Base-by-base conservation (phyloP, 2,329 filamentous ascomycete species). In the Penicillium sp. region DNA sequence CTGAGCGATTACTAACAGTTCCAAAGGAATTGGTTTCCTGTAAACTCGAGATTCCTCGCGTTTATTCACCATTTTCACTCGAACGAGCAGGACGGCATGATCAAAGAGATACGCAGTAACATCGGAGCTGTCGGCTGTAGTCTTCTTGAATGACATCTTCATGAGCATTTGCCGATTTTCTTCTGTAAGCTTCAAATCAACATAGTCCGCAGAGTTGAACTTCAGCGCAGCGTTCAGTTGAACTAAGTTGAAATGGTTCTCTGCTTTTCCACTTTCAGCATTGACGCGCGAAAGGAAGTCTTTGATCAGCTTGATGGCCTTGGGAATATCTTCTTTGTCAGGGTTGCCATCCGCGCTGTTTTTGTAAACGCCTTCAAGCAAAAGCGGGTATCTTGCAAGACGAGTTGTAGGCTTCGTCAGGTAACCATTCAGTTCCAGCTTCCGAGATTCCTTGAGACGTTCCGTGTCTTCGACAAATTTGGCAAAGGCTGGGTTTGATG, bases 381-480 rank as follows among this genome's bases (percentile, higher is more conserved):
- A 81, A 38, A 99, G 80, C 4, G 94, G 94, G 73, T 99, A 99
- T 75, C 94, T 86, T 41, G 94, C 94, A 68, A 99, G 79, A 79
- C 94, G 87, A 19, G 94, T 99, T 2, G 94, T 99, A 1, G 94
- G 94, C 75, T 99, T 99, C 9, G 94, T 99, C 51, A 99, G 81
- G 71, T 99, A 99, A 65, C 94, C 94, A 73, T 99, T 99, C 58
- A 99, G 81, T 75, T 99, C 94, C 46, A 99, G 82, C 76, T 99
- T 99, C 62, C 94, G 86, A 6, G 93, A 97, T 74, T 99, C 94
- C 74, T 97, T 97, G 66, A 96, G 85, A 57, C 94, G 84, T 75
- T 99, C 94, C 6, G 95, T 96, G 73, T 97, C 92, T 64, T 99
- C 94, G 27, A 97, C 94, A 66, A 97, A 97, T 68, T 89, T 91